Evolutionary conservation across 1,284 basidiomycete genomes (phyloP).

Genomic region (Cystobasidium sp.): DNA sequence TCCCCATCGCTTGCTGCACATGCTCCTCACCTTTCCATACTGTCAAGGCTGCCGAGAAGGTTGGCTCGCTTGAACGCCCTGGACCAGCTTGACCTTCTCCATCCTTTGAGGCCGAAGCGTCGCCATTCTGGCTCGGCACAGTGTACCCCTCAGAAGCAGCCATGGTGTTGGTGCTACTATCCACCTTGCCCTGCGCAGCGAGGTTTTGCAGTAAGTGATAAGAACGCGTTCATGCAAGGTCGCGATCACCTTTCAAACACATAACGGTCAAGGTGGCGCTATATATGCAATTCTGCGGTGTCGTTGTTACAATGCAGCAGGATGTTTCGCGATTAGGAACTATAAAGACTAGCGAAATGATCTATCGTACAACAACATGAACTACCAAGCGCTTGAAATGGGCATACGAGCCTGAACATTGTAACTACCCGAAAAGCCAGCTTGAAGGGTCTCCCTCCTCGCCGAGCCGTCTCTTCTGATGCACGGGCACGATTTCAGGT

Average conservation of each 20-base stretch:
- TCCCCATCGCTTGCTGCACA: too few relatives aligned
- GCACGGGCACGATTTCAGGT: conserved; percentile 23
- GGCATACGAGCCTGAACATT: neutral
- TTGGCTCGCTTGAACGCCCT: conserved; percentile 39
- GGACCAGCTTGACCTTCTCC: neutral
- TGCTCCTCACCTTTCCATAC: conserved; percentile 35
- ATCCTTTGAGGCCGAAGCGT: neutral
- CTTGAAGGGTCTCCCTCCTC: conserved; percentile 30
- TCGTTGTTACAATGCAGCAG: neutral
- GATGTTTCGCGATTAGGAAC: neutral
- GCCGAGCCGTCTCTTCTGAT: conserved; percentile 30
- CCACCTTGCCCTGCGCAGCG: neutral
- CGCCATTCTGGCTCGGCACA: conserved; percentile 15
- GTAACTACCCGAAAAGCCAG: conserved; percentile 28
- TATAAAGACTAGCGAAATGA: neutral
- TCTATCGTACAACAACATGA: conserved; percentile 11
- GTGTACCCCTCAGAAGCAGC: conserved; percentile 31
- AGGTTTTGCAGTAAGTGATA: too few relatives aligned
- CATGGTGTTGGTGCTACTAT: conserved; percentile 2
- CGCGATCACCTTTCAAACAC: neutral
- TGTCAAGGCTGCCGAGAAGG: conserved; percentile 37
- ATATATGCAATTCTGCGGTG: too few relatives aligned
- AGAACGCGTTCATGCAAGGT: conserved; percentile 1
- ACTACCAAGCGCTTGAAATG: neutral
- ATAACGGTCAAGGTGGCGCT: too few relatives aligned